Base-by-base conservation (phyloP, 805 yeast species). In the Starmerella bombicola region DNA sequence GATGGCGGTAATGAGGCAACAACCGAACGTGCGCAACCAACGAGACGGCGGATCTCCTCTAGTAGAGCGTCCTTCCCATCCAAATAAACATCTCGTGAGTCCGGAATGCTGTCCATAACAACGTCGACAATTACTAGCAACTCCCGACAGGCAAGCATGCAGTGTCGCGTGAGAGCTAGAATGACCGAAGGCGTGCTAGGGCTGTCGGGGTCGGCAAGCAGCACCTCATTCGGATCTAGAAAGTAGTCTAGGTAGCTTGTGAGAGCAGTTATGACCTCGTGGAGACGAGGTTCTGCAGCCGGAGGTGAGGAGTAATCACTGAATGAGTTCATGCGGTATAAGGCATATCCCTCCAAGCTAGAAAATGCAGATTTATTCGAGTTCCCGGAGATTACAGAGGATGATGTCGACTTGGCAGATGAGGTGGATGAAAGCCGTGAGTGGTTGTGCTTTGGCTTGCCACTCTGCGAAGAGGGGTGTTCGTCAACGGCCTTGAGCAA, bases 121-220 rank as follows among this genome's bases (percentile, higher is more conserved):
- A 56, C 48, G 38, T 63, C 66, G 4, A 62, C 59, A 6, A 57
- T 57, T 1, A 58, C 55, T 21, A 63, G 51, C 18, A 63, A 54
- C 46, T 64, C 66, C 18, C 66, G 56, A 33, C 64, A 59, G 2
- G 64, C 63, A 17, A 61, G 56, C 59, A 63, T 63, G 29, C 63
- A 54, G 40, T 58, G 62, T 10, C 66, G 52, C 4, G 66, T 61
- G 36, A 56, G 55, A 35, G 53, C 45, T 26, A 63, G 54, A 21
- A 63, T 57, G 2, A 53, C 51, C 16, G 58, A 50, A 4, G 61
- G 55, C 7, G 47, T 41, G n/a, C 30, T 26, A 1, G 45, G 47
- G 18, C 34, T 15, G 4, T 55, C 46, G 16, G 60, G 54, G 37
- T 56, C 59, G 13, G 50, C 38, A 21, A 54, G 54, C 22, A 58